Base-by-base conservation (phyloP, 2,329 filamentous ascomycete species). In the Colletotrichum costaricense region DNA sequence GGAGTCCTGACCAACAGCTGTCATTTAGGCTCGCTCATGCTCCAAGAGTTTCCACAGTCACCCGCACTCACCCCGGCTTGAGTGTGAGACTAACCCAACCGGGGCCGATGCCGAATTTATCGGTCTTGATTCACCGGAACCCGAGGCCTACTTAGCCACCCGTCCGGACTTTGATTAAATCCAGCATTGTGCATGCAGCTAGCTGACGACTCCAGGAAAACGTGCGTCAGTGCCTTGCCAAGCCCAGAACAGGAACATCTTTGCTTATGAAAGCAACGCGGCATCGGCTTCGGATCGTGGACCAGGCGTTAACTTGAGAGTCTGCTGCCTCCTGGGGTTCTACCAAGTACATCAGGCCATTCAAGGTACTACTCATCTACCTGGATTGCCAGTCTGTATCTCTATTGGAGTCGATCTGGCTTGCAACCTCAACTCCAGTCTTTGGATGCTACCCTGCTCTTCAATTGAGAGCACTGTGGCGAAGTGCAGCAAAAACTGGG, bases 41-140 rank as follows among this genome's bases (percentile, higher is more conserved):
- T 22, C 30, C 8, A 11, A 38, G 28, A 19, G 55, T 59, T 60
- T 24, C 69, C 69, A 68, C 69, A 72, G 46, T 68, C 69, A 28
- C 69, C 69, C 56, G 38, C 58, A 54, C 26, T 30, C 63, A 56
- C 54, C 19, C 30, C 49, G 38, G 30, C 16, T 33, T 28, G 19
- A 16, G 16, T 19, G 7, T 42, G 14, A 19, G 38, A 42, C 28
- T 35, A n/a, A 22, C 33, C 69, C 30, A 57, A 54, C 60, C 69
- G 65, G 69, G 16, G 55, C 69, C 58, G 58, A 30, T 69, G 24
- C 65, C 38, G 65, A 72, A 11, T 28, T 16, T 14, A 11, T 57
- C 22, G 63, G 19, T 19, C 24, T 62, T 62, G 52, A 62, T 14
- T 38, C 28, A 24, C 68, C 56, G 63, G n/a, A 22, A 35, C 33